Base-by-base conservation (phyloP, 148 eudicot genomes). In the Camellia granthamiana region DNA sequence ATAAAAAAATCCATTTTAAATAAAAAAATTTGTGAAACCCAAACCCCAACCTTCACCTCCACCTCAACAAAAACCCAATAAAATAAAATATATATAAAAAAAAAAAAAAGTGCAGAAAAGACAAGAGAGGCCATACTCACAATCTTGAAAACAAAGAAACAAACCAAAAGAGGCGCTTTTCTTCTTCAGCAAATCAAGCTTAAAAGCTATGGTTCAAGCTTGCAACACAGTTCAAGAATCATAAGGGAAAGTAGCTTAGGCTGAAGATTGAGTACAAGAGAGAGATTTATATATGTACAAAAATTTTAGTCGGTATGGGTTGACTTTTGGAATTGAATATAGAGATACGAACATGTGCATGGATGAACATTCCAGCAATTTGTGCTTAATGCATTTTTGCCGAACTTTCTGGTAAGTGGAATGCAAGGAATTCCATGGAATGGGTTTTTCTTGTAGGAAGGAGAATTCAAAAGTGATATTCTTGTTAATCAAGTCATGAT, bases 171-270 rank as follows among this genome's bases (percentile, higher is more conserved):
- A 66, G 83, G 49, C 38, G 73, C 80, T 84, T 77, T 75, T 74
- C 90, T 83, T 88, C 85, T 78, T 87, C 80, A 84, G 84, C 86
- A 84, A 90, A 86, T 70, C 60, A 83, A 87, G 87, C 84, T 72
- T 30, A 30, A 52, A 64, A 77, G 82, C 43, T 76, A 72, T 75
- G 74, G 81, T 71, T 69, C 76, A 76, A 83, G 76, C 69, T 82
- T 55, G 81, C 83, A 82, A 64, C 67, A 85, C 77, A 78, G 72
- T 74, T 79, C 42, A 79, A 61, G 65, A n/a, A 78, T 42, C 86
- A 82, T 63, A 80, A 52, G 70, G 79, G 65, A n/a, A 79, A 74
- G 38, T 30, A 30, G 46, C 62, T 13, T n/a, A 69, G 76, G 62
- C 18, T 12, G 41, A 46, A 66, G 54, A 64, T 87, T 62, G 74